phyloP scores from a whole-genome alignment of 768 basidiomycete species.

The Fibroporia radiculosa region DNA sequence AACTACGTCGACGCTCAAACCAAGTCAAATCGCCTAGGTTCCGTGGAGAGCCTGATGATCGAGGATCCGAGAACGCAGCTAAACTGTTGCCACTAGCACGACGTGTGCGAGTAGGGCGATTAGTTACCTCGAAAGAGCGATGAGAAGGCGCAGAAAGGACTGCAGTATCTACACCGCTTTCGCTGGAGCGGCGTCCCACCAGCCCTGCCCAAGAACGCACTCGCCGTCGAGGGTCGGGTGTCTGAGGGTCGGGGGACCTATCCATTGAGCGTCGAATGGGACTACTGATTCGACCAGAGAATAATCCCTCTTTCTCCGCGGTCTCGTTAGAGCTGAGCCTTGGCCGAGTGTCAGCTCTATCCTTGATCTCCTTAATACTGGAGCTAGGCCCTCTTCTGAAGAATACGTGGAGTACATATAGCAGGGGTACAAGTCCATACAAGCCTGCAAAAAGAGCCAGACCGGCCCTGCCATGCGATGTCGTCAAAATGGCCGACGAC shows the following conservation, averaged over 20 bases:
- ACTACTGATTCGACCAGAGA: conserved; percentile 19
- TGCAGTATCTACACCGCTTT: conserved; percentile 25
- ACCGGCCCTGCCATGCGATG: conserved; percentile 58
- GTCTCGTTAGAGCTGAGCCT: conserved; percentile 32
- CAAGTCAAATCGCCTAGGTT: conserved; percentile 71
- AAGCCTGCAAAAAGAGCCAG: conserved; percentile 56
- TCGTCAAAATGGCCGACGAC: conserved; percentile 34
- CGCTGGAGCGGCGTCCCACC: conserved; percentile 31
- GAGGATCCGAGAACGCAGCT: conserved; percentile 33
- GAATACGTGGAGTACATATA: conserved; percentile 25
- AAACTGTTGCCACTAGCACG: conserved; percentile 42
- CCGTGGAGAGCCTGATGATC: conserved; percentile 36
- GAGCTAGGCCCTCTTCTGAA: conserved; percentile 3
- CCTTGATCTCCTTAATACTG: conserved; percentile 4
- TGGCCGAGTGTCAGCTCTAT: conserved; percentile 4
- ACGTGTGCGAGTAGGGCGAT: conserved; percentile 43
- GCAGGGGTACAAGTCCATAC: conserved; percentile 44
- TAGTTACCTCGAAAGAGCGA: conserved; percentile 41
- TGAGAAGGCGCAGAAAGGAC: conserved; percentile 27
- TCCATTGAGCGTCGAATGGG: conserved; percentile 21
- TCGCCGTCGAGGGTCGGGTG: conserved; percentile 21
- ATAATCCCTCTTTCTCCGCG: conserved; percentile 31
- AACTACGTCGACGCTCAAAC: conserved; percentile 65
- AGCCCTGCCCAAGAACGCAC: conserved; percentile 32
- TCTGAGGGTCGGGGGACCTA: conserved; percentile 20